Evolutionary conservation across 305 asterid species (phyloP).

Genomic region (Fraxinus latifolia): DNA sequence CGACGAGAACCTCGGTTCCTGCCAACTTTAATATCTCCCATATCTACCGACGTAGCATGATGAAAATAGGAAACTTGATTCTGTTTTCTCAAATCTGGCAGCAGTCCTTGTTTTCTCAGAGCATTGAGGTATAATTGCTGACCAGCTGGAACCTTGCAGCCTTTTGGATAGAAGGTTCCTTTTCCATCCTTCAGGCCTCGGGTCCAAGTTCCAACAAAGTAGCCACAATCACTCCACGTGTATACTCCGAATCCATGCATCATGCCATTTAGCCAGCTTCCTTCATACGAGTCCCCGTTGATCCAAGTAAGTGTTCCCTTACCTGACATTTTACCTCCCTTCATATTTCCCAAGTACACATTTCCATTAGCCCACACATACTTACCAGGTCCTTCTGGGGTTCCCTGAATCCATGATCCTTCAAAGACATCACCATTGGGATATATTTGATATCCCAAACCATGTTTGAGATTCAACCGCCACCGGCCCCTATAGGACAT

Average conservation of each 20-base stretch:
- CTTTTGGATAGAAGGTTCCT: slow-evolving; percentile 87
- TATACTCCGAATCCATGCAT: slow-evolving; percentile 94
- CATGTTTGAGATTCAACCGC: slow-evolving; percentile 84
- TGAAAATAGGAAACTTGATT: slow-evolving; percentile 74
- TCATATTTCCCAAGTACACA: slow-evolving; percentile 79
- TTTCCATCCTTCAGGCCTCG: slow-evolving; percentile 90
- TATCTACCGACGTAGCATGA: slow-evolving; percentile 50
- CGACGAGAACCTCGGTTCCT: slow-evolving; percentile 38
- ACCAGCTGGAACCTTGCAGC: slow-evolving; percentile 56
- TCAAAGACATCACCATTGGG: slow-evolving; percentile 77
- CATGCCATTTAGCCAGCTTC: slow-evolving; percentile 75
- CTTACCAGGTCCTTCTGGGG: slow-evolving; percentile 93
- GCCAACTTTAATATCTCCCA: slow-evolving; percentile 53
- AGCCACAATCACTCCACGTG: slow-evolving; percentile 80
- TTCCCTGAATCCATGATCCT: slow-evolving; percentile 94
- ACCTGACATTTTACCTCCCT: slow-evolving; percentile 84
- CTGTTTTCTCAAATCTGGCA: slow-evolving; percentile 71
- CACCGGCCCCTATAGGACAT: slow-evolving; percentile 73
- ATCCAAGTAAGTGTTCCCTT: slow-evolving; percentile 91
- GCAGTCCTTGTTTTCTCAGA: slow-evolving; percentile 73
- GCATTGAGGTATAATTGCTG: slow-evolving; percentile 76
- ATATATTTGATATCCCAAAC: slow-evolving; percentile 77
- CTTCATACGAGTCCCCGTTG: slow-evolving; percentile 76
- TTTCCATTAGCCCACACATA: slow-evolving; percentile 83
- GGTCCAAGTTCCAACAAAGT: slow-evolving; percentile 94